Evolutionary conservation across 768 basidiomycete genomes (phyloP).

Genomic region (Mycena leptocephala): DNA sequence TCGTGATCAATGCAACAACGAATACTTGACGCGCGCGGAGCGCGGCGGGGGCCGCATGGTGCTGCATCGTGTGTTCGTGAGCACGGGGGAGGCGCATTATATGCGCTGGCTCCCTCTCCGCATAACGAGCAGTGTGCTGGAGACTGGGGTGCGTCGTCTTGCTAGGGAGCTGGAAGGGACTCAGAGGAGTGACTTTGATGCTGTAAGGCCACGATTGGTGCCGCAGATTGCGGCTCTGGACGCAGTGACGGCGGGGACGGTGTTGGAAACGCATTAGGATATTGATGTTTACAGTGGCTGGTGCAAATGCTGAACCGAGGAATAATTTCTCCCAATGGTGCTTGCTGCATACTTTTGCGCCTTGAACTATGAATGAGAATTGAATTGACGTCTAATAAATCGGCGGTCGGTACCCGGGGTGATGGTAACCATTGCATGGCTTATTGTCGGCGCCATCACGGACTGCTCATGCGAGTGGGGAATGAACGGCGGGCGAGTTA

Average conservation of each 20-base stretch:
- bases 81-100: background rate
- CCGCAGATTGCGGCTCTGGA: background rate
- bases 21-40: background rate
- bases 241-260: background rate
- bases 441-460: background rate
- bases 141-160: conserved; percentile 6
- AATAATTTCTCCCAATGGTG: background rate
- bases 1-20: background rate
- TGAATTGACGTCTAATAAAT: background rate
- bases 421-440: background rate
- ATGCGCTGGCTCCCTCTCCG: conserved; percentile 17
- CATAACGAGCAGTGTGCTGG: conserved; percentile 13
- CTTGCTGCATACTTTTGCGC: background rate
- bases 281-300: background rate
- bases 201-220: conserved; percentile 1
- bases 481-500: background rate
- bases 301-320: background rate
- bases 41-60: background rate
- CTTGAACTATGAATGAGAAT: background rate
- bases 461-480: background rate
- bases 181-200: background rate
- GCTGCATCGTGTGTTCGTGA: conserved; percentile 7
- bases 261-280: background rate
- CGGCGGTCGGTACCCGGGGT: background rate
- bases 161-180: conserved; percentile 11